Conservation (phyloP, 2,329 filamentous ascomycete genomes). For the Chrysosporium keratinophilum region DNA sequence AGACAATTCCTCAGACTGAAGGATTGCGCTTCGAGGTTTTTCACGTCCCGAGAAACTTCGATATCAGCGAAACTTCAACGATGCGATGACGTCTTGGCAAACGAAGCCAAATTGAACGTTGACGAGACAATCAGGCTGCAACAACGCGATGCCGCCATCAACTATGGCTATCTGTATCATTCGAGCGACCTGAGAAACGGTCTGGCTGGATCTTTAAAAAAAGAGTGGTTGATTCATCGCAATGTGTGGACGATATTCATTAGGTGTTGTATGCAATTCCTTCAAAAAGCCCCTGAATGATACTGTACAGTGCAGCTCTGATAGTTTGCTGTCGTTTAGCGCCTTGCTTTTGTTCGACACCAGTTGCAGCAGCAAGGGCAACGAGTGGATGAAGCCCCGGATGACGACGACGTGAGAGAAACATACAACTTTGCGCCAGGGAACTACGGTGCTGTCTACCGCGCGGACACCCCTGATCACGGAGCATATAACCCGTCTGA, state of each 20-base stretch:
- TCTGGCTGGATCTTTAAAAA: not conserved
- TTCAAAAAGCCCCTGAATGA: slow-evolving; percentile 8
- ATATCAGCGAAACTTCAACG: slow-evolving; percentile 16
- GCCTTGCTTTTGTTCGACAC: slow-evolving; percentile 63
- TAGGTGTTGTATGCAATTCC: slow-evolving; percentile 46
- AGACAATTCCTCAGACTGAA: no score
- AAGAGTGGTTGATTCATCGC: not conserved
- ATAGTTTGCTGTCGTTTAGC: slow-evolving; percentile 38
- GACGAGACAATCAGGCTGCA: not conserved
- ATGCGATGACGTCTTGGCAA: slow-evolving; percentile 7
- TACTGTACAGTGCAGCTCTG: slow-evolving; percentile 11
- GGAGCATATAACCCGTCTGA: slow-evolving; percentile 33
- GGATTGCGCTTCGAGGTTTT: not conserved
- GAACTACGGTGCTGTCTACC: slow-evolving; percentile 74
- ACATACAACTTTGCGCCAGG: slow-evolving; percentile 91
- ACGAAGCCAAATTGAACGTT: not conserved
- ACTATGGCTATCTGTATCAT: not conserved
- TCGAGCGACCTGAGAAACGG: not conserved
- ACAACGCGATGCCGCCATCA: not conserved
- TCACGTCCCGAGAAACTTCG: no score
- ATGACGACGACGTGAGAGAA: slow-evolving; percentile 59
- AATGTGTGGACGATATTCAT: slow-evolving; percentile 61
- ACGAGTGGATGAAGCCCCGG: slow-evolving; percentile 59
- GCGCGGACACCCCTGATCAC: slow-evolving; percentile 57
- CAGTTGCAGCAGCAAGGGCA: slow-evolving; percentile 66